Evolutionary conservation across 1,139 yeast species (phyloP), one percentile per base, ranked within the genome.

Genomic region (Magnusiomyces magnusii): DNA sequence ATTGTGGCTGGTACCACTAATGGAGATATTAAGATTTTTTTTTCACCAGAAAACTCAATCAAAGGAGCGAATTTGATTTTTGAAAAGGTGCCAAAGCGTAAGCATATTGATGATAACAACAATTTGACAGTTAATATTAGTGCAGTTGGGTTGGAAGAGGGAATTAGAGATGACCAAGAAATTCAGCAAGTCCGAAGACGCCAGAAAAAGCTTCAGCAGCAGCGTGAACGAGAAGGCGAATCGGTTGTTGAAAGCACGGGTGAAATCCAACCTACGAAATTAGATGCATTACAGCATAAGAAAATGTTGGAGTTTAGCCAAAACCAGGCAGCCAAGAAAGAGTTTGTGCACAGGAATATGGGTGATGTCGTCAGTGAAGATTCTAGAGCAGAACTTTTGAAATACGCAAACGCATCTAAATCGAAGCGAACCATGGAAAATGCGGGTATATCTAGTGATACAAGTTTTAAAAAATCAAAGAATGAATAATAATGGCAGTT

Each of bases 321-420:
- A 27, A 24, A 34, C 19, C 57, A 36, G 15, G 21, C 34, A 3
- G 36, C 25, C n/a, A 19, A 56, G 24, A 39, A 19, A 21, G 65
- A 67, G 53, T 66, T 64, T 55, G 63, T 67, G 19, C 60, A 62
- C 24, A 60, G 62, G 13, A 66, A 65, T 54, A 49, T 67, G 27
- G 62, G 67, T 52, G 57, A 64, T 36, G 55, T 66, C 49, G 61
- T 63, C 15, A 61, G 63, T 27, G 75, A 74, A 60, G 77, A 74
- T 60, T 76, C 77, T 1, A 62, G 77, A 42, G 76, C 73, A 57
- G 75, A 73, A 17, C 61, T 74, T 53, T 65, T 73, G 34, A 71
- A 71, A 58, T 73, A 67, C 57, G 75, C 75, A 7, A 70, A 69
- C 25, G 36, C 36, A 61, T 65, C n/a, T 71, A 73, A 13, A 64